Evolutionary conservation across 106 monocot genomes (phyloP).

Genomic region (Acorus calamus): DNA sequence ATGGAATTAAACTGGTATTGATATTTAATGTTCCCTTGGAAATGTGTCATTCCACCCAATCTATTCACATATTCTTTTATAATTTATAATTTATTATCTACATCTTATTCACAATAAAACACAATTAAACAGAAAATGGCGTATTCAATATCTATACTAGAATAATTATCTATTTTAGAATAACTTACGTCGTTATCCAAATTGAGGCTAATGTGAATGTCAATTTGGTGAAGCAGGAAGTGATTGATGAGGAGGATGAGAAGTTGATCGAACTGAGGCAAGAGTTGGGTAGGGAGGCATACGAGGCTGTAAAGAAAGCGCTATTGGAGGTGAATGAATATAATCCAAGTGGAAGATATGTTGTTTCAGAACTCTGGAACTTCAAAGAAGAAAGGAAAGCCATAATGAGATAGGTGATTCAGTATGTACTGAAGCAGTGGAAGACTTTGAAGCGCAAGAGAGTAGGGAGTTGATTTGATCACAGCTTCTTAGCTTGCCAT

Average conservation of each 20-base stretch:
- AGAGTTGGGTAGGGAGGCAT: conserved; percentile 59
- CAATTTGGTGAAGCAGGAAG: conserved; percentile 28
- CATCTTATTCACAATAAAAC: too few species aligned
- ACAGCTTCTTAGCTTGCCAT: too few species aligned
- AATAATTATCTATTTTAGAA: too few species aligned
- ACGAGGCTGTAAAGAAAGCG: conserved; percentile 58
- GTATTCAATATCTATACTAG: too few species aligned
- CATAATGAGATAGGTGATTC: conserved; percentile 41
- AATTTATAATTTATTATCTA: too few species aligned
- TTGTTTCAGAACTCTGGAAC: conserved; percentile 58
- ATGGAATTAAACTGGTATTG: too few species aligned
- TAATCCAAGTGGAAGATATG: conserved; percentile 53
- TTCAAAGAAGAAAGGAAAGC: conserved; percentile 54
- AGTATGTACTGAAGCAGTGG: conserved; percentile 37
- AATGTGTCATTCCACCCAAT: too few species aligned
- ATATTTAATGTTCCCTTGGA: too few species aligned
- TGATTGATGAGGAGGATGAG: conserved; percentile 57
- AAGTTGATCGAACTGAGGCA: conserved; percentile 38
- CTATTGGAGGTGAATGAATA: conserved; percentile 74
- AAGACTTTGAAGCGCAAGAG: conserved; percentile 21
- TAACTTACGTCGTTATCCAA: too few species aligned
- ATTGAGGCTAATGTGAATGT: too few species aligned
- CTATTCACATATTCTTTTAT: too few species aligned
- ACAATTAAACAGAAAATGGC: too few species aligned
- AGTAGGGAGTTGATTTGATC: background rate